A percentile compares a stretch with the other conserved stretches of the same genome.
These are phyloP conservation scores for Dovyalis caffra DNA, from an alignment of 345 rosid species.

Conservation along the genomic window DNA sequence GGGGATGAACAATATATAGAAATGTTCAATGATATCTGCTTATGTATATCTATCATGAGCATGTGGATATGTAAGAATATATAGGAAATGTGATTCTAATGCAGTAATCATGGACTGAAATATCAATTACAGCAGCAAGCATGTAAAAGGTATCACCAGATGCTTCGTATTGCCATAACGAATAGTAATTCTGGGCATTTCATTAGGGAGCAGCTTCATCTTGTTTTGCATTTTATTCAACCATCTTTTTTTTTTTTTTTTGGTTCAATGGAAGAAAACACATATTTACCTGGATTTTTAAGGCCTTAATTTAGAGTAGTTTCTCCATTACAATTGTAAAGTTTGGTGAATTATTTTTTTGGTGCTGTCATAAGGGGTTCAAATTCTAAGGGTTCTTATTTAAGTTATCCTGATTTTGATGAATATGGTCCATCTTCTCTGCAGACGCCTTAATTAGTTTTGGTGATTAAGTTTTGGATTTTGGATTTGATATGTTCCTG, in stretches of 20 bases:
- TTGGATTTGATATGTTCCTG: slow-evolving; percentile 10
- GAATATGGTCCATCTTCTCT: slow-evolving; percentile 13
- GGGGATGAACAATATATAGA: background rate
- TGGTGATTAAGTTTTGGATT: slow-evolving; percentile 8
- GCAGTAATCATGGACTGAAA: background rate
- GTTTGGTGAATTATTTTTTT: background rate
- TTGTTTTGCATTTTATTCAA: background rate
- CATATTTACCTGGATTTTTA: background rate
- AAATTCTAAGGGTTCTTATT: background rate
- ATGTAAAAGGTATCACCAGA: background rate
- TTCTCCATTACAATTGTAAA: background rate
- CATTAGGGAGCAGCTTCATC: background rate
- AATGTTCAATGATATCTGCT: background rate
- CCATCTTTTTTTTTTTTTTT: background rate
- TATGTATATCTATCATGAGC: background rate
- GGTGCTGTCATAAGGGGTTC: background rate
- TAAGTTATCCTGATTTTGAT: slow-evolving; percentile 4
- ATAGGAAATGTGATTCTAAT: background rate
- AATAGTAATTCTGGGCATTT: background rate
- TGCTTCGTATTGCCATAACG: background rate
- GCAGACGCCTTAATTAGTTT: slow-evolving; percentile 24
- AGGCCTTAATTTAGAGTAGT: background rate
- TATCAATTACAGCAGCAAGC: background rate
- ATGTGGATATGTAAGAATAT: background rate
- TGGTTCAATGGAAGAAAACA: background rate